Conservation (phyloP, 1,284 basidiomycete genomes). For the Irpex sp. region DNA sequence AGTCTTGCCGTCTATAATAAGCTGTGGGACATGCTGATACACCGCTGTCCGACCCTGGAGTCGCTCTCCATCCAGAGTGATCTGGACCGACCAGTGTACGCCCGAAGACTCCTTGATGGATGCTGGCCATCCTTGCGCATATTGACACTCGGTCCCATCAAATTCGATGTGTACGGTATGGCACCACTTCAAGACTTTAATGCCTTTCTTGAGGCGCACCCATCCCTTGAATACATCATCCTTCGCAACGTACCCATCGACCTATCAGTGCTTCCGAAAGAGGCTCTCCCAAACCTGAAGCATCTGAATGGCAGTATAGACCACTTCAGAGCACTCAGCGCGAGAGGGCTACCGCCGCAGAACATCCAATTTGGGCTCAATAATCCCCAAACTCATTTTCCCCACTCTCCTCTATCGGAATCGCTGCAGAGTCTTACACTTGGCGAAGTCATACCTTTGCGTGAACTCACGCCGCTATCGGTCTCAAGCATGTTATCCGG, state of each 20-base stretch:
- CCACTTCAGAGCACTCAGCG: constrained; percentile 46
- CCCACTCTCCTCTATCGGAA: constrained; percentile 36
- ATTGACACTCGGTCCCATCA: constrained; percentile 58
- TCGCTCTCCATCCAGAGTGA: constrained; percentile 55
- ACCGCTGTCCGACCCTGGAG: constrained; percentile 23
- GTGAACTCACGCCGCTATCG: constrained; percentile 59
- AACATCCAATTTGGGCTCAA: constrained; percentile 6
- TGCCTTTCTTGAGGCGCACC: constrained; percentile 62
- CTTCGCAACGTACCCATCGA: constrained; percentile 48
- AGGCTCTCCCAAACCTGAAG: constrained; percentile 45
- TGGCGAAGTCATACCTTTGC: constrained; percentile 61
- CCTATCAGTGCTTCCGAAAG: constrained; percentile 42
- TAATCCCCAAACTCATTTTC: constrained; percentile 12
- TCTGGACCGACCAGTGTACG: constrained; percentile 44
- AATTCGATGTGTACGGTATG: constrained; percentile 43
- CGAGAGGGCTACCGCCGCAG: constrained; percentile 4
- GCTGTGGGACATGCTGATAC: constrained; percentile 67
- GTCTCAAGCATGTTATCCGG: constrained; percentile 53
- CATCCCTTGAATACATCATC: constrained; percentile 46
- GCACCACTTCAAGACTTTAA: constrained; percentile 41
- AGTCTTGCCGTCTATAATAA: constrained; percentile 38
- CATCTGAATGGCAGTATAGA: constrained; percentile 59
- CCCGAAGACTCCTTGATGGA: constrained; percentile 39
- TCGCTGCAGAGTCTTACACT: constrained; percentile 45
- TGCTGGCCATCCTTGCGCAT: constrained; percentile 60